Base-by-base conservation (phyloP, 305 asterid genomes). In the Solanum hybrid region DNA sequence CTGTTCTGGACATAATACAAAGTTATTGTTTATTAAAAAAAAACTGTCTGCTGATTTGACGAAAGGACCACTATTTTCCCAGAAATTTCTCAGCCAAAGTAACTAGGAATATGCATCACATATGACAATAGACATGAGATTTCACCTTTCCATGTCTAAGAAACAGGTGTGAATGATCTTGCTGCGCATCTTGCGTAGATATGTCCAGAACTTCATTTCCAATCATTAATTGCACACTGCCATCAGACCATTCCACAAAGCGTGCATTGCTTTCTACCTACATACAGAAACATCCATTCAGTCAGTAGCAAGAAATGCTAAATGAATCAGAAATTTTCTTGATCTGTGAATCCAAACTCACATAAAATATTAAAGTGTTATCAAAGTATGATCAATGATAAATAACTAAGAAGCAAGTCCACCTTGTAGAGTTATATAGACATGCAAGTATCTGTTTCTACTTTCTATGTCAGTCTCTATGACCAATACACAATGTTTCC, bases 131-230 rank as follows among this genome's bases (percentile, higher is more conserved):
- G 26, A 22, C 76, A 57, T 31, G n/a, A 85, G 51, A 85, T 85
- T 84, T 85, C 88, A 95, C 99, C 95, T 94, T 98, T 92, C 97
- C 97, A 92, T 98, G 99, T 89, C 99, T 97, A 65, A 98, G 92
- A 89, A 97, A 98, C 91, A 98, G 98, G 93, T 98, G 99, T 82
- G 99, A 93, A 88, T 97, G 98, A 90, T 98, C 99, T 79, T 98
- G 98, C 89, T 95, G 98, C 29, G 98, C 97, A 93, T 96, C 99
- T 93, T 97, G 99, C 94, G 93, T 93, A 82, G 99, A 97, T 92
- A 96, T 97, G 93, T 98, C 98, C 88, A 98, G 98, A 92, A 97
- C 99, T 95, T 98, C 99, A 92, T 95, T 98, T 90, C 99, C 99
- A 89, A 98, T 95, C 90, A 95, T 94, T 89, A 98, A 93, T 91